Evolutionary conservation across 257 asterid species (phyloP).

Genomic region (Solanum tarapatanum): DNA sequence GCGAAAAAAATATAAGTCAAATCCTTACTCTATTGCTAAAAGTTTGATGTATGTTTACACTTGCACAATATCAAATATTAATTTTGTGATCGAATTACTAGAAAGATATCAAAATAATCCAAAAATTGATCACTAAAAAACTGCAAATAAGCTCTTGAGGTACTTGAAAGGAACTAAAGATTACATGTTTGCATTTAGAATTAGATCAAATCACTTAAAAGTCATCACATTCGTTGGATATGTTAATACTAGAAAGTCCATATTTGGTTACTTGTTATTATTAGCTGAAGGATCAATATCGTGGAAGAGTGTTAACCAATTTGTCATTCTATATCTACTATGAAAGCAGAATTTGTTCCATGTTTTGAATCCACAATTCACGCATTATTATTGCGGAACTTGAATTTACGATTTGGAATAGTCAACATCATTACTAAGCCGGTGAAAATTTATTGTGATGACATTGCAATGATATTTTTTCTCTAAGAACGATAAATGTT

Average conservation of each 20-base stretch:
- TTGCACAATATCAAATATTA: neutral
- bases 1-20: no score
- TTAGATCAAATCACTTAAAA: neutral
- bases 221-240: neutral
- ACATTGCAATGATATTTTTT: neutral
- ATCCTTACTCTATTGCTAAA: neutral
- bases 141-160: no score
- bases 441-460: no score
- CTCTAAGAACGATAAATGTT: neutral
- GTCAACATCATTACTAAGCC: neutral
- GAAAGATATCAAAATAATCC: neutral
- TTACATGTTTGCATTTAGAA: neutral
- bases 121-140: neutral
- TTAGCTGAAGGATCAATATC: neutral
- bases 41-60: neutral
- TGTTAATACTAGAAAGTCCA: neutral
- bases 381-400: neutral
- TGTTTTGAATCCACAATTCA: neutral
- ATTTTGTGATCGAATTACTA: neutral
- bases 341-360: neutral
- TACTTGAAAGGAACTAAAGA: neutral
- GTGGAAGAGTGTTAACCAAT: neutral
- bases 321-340: neutral
- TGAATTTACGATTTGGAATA: neutral
- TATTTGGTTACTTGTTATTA: neutral